Base-by-base conservation (phyloP, 441 rosid genomes). In the Rhodomyrtus psidioides region DNA sequence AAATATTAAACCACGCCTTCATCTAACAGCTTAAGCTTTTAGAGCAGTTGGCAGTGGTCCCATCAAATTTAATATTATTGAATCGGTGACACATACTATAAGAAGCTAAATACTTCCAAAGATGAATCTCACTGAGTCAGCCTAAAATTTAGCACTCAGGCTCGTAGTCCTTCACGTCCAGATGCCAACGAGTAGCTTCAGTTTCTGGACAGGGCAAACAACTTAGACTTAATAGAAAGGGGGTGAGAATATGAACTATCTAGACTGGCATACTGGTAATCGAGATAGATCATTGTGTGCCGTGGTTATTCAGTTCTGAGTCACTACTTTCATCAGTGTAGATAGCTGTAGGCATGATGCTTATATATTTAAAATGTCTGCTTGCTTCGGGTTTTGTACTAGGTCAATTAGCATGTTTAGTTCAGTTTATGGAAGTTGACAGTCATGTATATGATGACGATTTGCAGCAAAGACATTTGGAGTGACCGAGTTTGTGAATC, bases 401-500 rank as follows among this genome's bases (percentile, higher is more conserved):
- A 70, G 49, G 79, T 70, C 79, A 34, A 9, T 39, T 34, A 39
- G 79, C 13, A 7, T 6, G 49, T 19, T 70, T 70, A 70, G 49
- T 34, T 19, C 15, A 34, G 49, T 70, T 39, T 70, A 6, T 34
- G 79, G 51, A 39, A 70, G 39, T 70, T 70, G 9, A 70, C 39
- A 39, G 12, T 39, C 79, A 39, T 70, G 79, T 10, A 70, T 10
- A 70, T 39, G 49, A 70, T 1, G 14, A 6, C 5, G 4, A 4
- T 84, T 76, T 88, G 90, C 98, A 96, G 99, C 98, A 44, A 96
- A 96, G 90, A 84, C 93, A 82, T 97, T 97, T 87, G 99, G 99
- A 87, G 99, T 96, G 12, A 95, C 97, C 23, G 99, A 97, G 86
- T 97, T 96, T 91, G 92, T 96, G 90, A 97, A 97, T 90, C 99